phyloP scores from a whole-genome alignment of 345 rosid species.

The Salix suchowensis region DNA sequence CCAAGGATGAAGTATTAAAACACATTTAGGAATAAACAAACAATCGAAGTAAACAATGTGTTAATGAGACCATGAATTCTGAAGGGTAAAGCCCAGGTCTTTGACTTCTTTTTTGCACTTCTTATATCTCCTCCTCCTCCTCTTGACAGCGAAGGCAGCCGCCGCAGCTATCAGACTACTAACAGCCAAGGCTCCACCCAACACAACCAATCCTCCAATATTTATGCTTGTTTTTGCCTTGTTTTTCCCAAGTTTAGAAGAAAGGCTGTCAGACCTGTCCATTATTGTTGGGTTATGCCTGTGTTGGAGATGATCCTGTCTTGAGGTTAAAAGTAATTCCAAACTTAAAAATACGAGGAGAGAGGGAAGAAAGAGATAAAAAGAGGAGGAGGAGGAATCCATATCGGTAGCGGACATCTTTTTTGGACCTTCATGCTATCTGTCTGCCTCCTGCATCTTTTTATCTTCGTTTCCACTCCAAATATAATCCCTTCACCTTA shows the following conservation, averaged over 20 bases:
- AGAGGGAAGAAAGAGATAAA: neutral
- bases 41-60: neutral
- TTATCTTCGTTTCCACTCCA: too few relatives aligned
- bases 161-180: slow-evolving; percentile 32
- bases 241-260: slow-evolving; percentile 4
- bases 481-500: too few relatives aligned
- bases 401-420: too few relatives aligned
- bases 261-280: slow-evolving; percentile 4
- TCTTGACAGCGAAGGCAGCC: slow-evolving; percentile 25
- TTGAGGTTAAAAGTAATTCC: neutral
- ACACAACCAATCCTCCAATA: slow-evolving; percentile 30
- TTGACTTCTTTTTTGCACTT: neutral
- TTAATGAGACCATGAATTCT: slow-evolving; percentile 22
- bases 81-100: slow-evolving; percentile 19
- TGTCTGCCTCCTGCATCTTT: too few relatives aligned
- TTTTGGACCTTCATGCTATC: too few relatives aligned
- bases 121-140: slow-evolving; percentile 7
- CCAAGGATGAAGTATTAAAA: neutral
- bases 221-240: neutral
- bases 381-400: neutral
- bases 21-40: neutral
- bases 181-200: slow-evolving; percentile 50
- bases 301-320: neutral
- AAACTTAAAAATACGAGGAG: neutral
- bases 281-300: neutral